Conservation (phyloP, 345 rosid species). For the Hibiscus mutabilis region DNA sequence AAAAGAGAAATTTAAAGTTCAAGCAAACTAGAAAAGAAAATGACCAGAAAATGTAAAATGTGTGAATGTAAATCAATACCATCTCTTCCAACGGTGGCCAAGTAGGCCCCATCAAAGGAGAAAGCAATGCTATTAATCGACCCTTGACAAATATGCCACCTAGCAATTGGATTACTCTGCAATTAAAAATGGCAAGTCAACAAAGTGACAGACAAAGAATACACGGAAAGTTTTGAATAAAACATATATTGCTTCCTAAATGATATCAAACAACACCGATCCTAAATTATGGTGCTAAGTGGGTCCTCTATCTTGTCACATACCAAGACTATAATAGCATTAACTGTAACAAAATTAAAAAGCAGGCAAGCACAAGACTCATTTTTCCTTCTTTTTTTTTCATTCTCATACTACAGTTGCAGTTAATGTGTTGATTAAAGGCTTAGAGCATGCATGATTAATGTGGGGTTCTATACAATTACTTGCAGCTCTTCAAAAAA, state of each 20-base stretch:
- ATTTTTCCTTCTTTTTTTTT: background rate
- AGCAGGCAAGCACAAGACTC: background rate
- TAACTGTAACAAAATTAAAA: background rate
- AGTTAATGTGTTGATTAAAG: background rate
- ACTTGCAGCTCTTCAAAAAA: background rate
- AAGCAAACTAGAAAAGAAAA: conserved; percentile 9
- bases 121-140: conserved; percentile 82
- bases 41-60: background rate
- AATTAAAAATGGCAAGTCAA: conserved; percentile 24
- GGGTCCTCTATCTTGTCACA: background rate
- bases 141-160: conserved; percentile 98
- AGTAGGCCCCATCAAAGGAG: conserved; percentile 74
- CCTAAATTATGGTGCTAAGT: background rate
- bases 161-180: conserved; percentile 95
- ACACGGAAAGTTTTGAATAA: conserved; percentile 1
- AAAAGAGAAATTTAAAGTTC: conserved; percentile 6
- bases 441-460: background rate
- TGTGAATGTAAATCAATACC: conserved; percentile 33
- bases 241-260: conserved; percentile 1
- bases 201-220: conserved; percentile 8
- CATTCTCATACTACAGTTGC: too few relatives aligned
- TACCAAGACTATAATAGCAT: background rate
- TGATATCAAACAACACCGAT: background rate
- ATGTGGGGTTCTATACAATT: background rate
- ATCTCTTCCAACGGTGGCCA: conserved; percentile 98